phyloP scores from a whole-genome alignment of 345 rosid species.

The Sisymbrium irio region DNA sequence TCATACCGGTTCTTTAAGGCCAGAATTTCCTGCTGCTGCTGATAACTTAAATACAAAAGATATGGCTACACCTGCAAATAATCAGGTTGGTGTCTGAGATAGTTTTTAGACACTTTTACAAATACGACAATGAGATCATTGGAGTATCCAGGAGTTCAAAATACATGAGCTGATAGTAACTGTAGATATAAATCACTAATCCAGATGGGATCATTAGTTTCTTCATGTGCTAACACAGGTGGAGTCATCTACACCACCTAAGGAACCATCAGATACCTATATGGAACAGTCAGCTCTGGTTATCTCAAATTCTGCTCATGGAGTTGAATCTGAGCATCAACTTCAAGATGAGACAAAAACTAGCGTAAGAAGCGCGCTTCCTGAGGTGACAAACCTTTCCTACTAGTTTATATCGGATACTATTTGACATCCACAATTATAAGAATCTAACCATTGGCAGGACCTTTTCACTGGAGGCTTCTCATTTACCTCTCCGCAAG shows the following conservation, averaged over 20 bases:
- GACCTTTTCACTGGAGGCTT: conserved; percentile 67
- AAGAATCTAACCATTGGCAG: conserved; percentile 39
- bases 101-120: background rate
- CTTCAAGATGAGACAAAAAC: conserved; percentile 36
- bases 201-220: background rate
- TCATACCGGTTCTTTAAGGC: conserved; percentile 28
- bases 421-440: background rate
- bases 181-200: background rate
- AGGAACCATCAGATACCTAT: conserved; percentile 30
- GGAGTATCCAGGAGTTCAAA: background rate
- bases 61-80: conserved; percentile 19
- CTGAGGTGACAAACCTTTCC: conserved; percentile 43
- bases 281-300: conserved; percentile 34
- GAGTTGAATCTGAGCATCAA: conserved; percentile 33
- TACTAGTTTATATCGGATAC: conserved; percentile 1
- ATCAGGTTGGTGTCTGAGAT: conserved; percentile 42
- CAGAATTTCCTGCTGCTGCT: conserved; percentile 14
- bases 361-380: conserved; percentile 62
- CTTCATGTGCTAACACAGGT: conserved; percentile 32
- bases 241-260: conserved; percentile 24
- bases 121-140: background rate
- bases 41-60: conserved; percentile 23
- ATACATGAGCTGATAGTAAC: background rate
- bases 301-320: conserved; percentile 35
- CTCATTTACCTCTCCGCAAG: conserved; percentile 37